Evolutionary conservation across 208 protist genomes (phyloP).

Genomic region (Crithidia brevicula): DNA sequence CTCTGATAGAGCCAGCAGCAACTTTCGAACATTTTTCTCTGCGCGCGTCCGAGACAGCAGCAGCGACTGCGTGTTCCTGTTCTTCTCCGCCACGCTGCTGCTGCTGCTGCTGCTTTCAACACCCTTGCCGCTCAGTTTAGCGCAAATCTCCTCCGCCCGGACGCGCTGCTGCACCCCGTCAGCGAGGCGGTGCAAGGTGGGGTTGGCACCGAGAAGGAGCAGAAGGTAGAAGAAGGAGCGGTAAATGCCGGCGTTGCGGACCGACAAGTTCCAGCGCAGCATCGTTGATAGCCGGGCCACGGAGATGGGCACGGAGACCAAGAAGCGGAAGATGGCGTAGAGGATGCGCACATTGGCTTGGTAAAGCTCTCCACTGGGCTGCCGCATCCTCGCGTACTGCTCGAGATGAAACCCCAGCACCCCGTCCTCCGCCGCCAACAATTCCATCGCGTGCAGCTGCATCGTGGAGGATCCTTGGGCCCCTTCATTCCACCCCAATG

Average conservation of each 20-base stretch:
- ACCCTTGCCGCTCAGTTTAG: slow-evolving; percentile 4
- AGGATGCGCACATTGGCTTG: slow-evolving; percentile 14
- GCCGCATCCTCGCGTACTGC: neutral
- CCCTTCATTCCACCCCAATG: slow-evolving; percentile 37
- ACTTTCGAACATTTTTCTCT: slow-evolving; percentile 16
- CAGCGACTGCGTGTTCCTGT: neutral
- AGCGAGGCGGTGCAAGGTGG: slow-evolving; percentile 39
- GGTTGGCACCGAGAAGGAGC: slow-evolving; percentile 37
- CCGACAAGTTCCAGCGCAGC: slow-evolving; percentile 48
- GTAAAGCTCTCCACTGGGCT: slow-evolving; percentile 19
- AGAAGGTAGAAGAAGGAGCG: slow-evolving; percentile 62
- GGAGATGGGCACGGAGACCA: slow-evolving; percentile 45
- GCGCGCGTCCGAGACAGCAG: neutral
- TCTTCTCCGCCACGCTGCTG: no score
- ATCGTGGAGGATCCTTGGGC: neutral
- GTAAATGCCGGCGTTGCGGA: slow-evolving; percentile 42
- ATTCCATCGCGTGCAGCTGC: slow-evolving; percentile 1
- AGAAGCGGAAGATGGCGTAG: slow-evolving; percentile 18
- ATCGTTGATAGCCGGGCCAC: slow-evolving; percentile 48
- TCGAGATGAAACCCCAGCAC: neutral
- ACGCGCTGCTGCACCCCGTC: slow-evolving; percentile 29
- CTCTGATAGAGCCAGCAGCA: neutral
- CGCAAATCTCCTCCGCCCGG: slow-evolving; percentile 6
- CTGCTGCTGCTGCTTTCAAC: slow-evolving; percentile 3
- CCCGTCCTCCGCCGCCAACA: slow-evolving; percentile 7